Base-by-base conservation (phyloP, 768 basidiomycete species). In the Calocera viscosa region DNA sequence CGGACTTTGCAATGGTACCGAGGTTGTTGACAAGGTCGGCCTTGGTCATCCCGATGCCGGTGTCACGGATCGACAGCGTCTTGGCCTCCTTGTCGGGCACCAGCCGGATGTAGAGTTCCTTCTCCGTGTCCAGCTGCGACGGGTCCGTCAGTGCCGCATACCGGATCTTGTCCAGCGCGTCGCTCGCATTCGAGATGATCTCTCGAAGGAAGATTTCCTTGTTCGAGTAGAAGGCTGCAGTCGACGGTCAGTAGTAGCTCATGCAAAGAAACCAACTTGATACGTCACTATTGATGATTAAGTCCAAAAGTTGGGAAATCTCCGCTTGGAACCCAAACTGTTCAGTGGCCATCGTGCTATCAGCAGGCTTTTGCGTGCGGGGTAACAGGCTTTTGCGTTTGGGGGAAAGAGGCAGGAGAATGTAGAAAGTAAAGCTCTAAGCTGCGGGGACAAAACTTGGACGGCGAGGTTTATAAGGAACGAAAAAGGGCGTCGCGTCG, bases 151-250 rank as follows among this genome's bases (percentile, higher is more conserved):
- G 82, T 66, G 96, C 95, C 35, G 90, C 84, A 78, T 98, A 99
- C 63, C 96, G 92, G 75, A 98, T 90, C 84, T 98, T 98, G 82
- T 99, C 96, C 78, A 98, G 86, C 64, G 96, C 96, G 86, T 98
- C 96, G 68, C 96, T 98, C 71, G 82, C 81, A 81, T 97, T 97
- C 71, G 95, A 98, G 80, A 95, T 97, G 72, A 98, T 70, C 80
- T 98, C 96, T 77, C 96, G 91, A 72, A 99, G 88, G 86, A 98
- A 98, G 78, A 99, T 98, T 81, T 97, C 95, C 84, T 99, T 99
- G 88, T 99, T 97, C 69, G 94, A 96, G 87, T 98, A 99, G 87
- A 98, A 98, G 70, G 95, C 97, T 16, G 64, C 43, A 32, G 11
- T 71, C 73, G 14, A 73, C 71, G 35, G 41, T 47, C 17, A 33